Conservation (phyloP, 768 basidiomycete genomes). For the Russula vinacea region DNA sequence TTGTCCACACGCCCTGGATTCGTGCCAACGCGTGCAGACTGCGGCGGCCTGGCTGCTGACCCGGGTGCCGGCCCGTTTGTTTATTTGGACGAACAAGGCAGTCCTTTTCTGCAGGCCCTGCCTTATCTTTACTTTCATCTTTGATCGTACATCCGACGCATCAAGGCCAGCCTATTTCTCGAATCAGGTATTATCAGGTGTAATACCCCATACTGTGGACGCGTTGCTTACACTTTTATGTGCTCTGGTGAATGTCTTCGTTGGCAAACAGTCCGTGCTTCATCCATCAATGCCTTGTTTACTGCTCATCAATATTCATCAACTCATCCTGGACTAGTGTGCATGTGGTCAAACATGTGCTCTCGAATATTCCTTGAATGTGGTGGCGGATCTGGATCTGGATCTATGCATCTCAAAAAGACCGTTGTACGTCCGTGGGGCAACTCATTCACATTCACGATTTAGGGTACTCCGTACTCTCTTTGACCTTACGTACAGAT, state of each 20-base stretch:
- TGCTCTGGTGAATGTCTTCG: not conserved
- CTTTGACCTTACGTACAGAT: not conserved
- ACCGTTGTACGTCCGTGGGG: too few species aligned
- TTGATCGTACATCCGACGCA: too few species aligned
- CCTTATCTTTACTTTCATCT: too few species aligned
- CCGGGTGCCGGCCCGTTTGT: too few species aligned
- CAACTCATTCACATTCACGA: not conserved
- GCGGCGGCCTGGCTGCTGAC: too few species aligned
- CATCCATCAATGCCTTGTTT: not conserved
- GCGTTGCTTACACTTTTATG: not conserved
- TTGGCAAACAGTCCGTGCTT: not conserved
- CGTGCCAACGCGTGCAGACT: too few species aligned
- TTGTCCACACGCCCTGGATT: too few species aligned
- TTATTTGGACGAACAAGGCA: too few species aligned
- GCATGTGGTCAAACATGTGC: not conserved
- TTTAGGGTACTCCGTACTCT: too few species aligned
- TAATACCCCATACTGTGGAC: not conserved
- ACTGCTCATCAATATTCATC: not conserved
- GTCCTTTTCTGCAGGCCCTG: too few species aligned
- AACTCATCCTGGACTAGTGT: not conserved
- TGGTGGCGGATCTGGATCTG: not conserved
- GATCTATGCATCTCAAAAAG: too few species aligned
- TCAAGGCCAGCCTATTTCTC: not conserved
- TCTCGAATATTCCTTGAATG: not conserved
- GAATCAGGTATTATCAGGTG: not conserved